Percentiles rank a stretch among this genome's conserved stretches.
These are phyloP conservation scores for Colletotrichum caudatum DNA, from an alignment of 2,329 filamentous ascomycete genomes.

Conservation along the genomic window DNA sequence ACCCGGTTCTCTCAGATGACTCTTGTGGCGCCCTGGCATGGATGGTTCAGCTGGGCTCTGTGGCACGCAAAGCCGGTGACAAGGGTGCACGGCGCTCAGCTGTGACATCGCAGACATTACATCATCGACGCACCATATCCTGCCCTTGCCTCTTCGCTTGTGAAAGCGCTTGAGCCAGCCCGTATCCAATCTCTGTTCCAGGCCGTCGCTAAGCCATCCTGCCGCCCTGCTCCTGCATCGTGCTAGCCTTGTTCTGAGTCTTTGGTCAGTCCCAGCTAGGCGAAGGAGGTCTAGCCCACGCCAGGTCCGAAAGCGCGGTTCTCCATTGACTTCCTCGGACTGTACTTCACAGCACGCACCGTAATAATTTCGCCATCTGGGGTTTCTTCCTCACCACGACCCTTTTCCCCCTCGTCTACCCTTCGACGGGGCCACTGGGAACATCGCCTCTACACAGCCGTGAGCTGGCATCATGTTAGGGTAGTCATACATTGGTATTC, in stretches of 20 bases:
- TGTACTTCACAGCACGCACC: slow-evolving; percentile 7
- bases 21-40: background rate
- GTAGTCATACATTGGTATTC: slow-evolving; percentile 13
- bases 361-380: background rate
- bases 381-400: background rate
- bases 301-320: slow-evolving; percentile 30
- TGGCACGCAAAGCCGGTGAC: slow-evolving; percentile 26
- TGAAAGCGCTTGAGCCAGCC: slow-evolving; percentile 23
- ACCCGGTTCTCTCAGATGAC: background rate
- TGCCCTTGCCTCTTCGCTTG: slow-evolving; percentile 9
- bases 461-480: slow-evolving; percentile 11
- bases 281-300: slow-evolving; percentile 31
- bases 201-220: background rate
- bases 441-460: background rate
- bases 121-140: slow-evolving; percentile 29
- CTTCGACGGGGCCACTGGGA: slow-evolving; percentile 12
- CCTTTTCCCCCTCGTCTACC: background rate
- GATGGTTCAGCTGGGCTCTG: slow-evolving; percentile 10
- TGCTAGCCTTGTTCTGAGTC: slow-evolving; percentile 32
- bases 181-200: slow-evolving; percentile 25
- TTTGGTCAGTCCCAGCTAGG: slow-evolving; percentile 21
- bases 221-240: slow-evolving; percentile 29
- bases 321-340: slow-evolving; percentile 26
- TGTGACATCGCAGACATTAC: slow-evolving; percentile 25
- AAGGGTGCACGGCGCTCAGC: slow-evolving; percentile 23